Conservation (phyloP, 805 yeast genomes). For the Yarrowia bubula region DNA sequence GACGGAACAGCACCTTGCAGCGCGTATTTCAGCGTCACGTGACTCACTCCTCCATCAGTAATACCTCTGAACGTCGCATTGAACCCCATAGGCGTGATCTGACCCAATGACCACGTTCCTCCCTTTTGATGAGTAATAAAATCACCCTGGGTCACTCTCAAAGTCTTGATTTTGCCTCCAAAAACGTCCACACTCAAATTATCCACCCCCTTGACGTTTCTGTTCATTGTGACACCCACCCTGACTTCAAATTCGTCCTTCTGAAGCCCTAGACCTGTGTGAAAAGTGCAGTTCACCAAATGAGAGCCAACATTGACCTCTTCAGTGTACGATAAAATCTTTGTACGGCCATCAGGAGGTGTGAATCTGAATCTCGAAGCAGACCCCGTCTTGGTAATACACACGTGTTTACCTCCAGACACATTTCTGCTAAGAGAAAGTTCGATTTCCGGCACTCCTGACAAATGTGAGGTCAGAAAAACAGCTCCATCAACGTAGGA, state of each 20-base stretch:
- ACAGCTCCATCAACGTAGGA: conserved; percentile 58
- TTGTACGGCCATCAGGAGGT: conserved; percentile 84
- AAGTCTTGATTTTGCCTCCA: conserved; percentile 48
- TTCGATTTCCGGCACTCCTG: conserved; percentile 73
- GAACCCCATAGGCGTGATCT: conserved; percentile 58
- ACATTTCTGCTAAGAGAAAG: conserved; percentile 47
- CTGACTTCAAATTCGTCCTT: conserved; percentile 64
- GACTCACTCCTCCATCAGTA: conserved; percentile 35
- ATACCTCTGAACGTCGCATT: conserved; percentile 60
- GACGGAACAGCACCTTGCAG: conserved; percentile 73
- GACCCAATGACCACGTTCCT: conserved; percentile 71
- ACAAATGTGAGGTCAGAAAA: conserved; percentile 62
- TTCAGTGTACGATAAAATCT: conserved; percentile 63
- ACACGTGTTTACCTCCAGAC: conserved; percentile 49
- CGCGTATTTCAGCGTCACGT: conserved; percentile 51
- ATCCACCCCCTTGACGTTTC: conserved; percentile 49
- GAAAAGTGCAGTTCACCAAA: conserved; percentile 53
- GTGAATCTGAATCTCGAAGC: conserved; percentile 46
- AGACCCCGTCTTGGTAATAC: conserved; percentile 43
- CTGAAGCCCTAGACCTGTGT: conserved; percentile 51
- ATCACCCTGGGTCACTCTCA: conserved; percentile 76
- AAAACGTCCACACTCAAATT: conserved; percentile 47
- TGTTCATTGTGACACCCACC: conserved; percentile 48
- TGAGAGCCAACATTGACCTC: conserved; percentile 44
- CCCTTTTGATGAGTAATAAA: conserved; percentile 52